Conservation (phyloP, 306 rosid genomes). For the Prunus salicina region DNA sequence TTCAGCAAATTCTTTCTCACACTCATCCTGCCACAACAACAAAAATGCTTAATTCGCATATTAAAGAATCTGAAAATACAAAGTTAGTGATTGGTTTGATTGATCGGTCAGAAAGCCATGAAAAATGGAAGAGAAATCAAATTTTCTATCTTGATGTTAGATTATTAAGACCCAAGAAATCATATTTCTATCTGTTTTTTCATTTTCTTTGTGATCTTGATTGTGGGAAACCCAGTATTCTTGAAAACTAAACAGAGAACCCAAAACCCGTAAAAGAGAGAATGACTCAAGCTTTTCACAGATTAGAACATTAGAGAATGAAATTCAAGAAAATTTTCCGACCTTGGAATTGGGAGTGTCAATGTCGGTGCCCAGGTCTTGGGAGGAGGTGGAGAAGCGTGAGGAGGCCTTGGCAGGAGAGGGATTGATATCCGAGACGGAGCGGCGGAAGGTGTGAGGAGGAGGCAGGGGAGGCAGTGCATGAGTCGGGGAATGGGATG, state of each 20-base stretch:
- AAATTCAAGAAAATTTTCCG: neutral
- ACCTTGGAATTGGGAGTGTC: slow-evolving; percentile 38
- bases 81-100: neutral
- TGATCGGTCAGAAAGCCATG: neutral
- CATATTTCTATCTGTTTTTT: neutral
- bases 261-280: neutral
- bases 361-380: slow-evolving; percentile 7
- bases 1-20: slow-evolving; percentile 33
- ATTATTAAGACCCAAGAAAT: neutral
- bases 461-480: neutral
- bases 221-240: neutral
- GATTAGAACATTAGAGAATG: neutral
- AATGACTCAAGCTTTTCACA: neutral
- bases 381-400: slow-evolving; percentile 17
- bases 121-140: neutral
- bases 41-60: neutral
- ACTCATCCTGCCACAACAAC: slow-evolving; percentile 29
- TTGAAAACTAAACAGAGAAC: neutral
- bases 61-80: neutral
- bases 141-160: neutral
- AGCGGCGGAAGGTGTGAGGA: slow-evolving; percentile 12
- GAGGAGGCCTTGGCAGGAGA: slow-evolving; percentile 21
- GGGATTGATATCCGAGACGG: slow-evolving; percentile 23
- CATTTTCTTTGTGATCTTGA: neutral
- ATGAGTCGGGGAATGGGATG: slow-evolving; percentile 1